Conservation (phyloP, 2,329 filamentous ascomycete genomes). For the Cercospora sojina region DNA sequence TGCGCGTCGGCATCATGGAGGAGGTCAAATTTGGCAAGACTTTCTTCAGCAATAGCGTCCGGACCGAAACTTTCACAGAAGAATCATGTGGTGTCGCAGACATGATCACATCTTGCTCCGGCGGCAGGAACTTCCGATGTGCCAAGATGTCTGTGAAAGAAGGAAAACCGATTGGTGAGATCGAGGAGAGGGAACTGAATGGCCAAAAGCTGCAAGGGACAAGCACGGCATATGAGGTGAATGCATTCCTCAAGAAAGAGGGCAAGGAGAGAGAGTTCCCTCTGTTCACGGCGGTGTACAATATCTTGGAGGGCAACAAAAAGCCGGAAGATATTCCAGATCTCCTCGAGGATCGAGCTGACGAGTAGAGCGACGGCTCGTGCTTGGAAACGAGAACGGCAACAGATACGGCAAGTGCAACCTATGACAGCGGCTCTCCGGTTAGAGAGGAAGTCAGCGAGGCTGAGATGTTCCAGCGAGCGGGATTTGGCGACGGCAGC, state of each 20-base stretch:
- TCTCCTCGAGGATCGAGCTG: constrained; percentile 47
- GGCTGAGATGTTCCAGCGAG: constrained; percentile 10
- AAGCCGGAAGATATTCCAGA: constrained; percentile 78
- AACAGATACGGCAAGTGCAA: neutral
- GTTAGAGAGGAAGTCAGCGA: neutral
- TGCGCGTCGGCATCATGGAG: constrained; percentile 92
- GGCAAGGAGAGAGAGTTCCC: constrained; percentile 82
- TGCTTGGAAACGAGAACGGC: neutral
- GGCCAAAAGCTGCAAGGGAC: constrained; percentile 97
- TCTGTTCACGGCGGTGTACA: constrained; percentile 83
- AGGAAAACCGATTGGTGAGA: constrained; percentile 76
- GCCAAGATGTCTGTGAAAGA: constrained; percentile 83
- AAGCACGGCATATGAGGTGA: constrained; percentile 85
- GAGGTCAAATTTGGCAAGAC: constrained; percentile 94
- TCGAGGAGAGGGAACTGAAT: constrained; percentile 87
- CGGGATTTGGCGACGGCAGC: constrained; percentile 2
- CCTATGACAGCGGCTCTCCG: neutral
- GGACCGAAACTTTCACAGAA: constrained; percentile 88
- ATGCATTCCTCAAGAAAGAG: constrained; percentile 78
- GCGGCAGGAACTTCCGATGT: constrained; percentile 90
- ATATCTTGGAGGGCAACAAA: constrained; percentile 73
- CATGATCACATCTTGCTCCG: constrained; percentile 88
- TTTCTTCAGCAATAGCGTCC: constrained; percentile 83
- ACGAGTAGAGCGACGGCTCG: constrained; percentile 12
- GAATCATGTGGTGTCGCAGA: constrained; percentile 94